Evolutionary conservation across 495 filamentous ascomycete genomes (phyloP).

Genomic region (Penicillium bialowiezense): DNA sequence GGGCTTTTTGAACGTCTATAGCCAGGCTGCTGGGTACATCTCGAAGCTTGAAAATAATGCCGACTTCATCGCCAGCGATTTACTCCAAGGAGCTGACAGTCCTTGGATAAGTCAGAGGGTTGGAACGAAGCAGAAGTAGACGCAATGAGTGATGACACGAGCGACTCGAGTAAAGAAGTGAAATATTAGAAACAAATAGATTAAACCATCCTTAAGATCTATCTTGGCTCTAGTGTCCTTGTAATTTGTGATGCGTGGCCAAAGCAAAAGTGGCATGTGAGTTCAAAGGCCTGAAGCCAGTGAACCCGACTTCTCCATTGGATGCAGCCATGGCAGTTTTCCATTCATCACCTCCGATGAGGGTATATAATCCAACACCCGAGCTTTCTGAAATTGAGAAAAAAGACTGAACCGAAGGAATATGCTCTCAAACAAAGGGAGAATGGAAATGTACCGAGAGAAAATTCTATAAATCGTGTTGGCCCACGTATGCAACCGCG

Average conservation of each 20-base stretch:
- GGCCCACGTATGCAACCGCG: constrained; percentile 20
- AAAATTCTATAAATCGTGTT: constrained; percentile 13
- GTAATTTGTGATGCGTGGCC: too few species aligned
- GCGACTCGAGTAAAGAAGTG: too few species aligned
- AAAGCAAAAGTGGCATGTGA: too few species aligned
- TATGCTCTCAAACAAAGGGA: background rate
- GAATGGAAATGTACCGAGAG: constrained; percentile 9
- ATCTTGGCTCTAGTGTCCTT: too few species aligned
- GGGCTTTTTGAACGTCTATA: constrained; percentile 12
- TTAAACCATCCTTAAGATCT: too few species aligned
- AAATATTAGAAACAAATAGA: too few species aligned
- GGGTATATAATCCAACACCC: background rate
- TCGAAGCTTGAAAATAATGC: constrained; percentile 30
- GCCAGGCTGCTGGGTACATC: constrained; percentile 18
- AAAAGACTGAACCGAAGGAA: background rate
- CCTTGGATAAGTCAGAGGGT: constrained; percentile 27
- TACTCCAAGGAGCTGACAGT: constrained; percentile 20
- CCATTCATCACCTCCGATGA: constrained; percentile 2
- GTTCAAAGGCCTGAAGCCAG: too few species aligned
- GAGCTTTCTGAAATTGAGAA: constrained; percentile 1
- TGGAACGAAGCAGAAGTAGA: constrained; percentile 17
- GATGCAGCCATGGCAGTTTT: constrained; percentile 2
- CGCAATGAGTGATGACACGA: too few species aligned
- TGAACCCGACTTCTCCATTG: background rate
- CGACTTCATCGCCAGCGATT: constrained; percentile 36